Evolutionary conservation across 164 flowering plant species (phyloP), one percentile per base, ranked within the genome.

Genomic region (Nymphaea colorata): DNA sequence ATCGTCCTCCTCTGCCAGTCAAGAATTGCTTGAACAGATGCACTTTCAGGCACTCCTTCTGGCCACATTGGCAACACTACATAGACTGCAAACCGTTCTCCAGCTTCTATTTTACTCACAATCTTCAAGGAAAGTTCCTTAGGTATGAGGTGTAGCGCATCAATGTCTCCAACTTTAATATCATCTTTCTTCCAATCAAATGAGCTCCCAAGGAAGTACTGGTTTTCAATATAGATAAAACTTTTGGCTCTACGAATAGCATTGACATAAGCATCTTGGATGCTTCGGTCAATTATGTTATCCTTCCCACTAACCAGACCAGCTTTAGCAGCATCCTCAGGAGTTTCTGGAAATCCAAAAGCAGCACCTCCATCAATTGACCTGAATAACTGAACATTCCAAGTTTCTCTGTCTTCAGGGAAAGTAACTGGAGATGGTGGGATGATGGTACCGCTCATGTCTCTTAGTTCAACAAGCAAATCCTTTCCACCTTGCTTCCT

Each of bases 331-430:
- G 91, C 93, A 10, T 77, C 90, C 63, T 82, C 85, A 5, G 90
- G 90, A 3, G 72, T 71, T 3, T 80, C 84, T 4, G 90, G 92
- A 66, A 89, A 87, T 11, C 86, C 96, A 71, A 83, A 81, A 25
- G 86, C 90, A 6, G 93, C 90, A 4, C 93, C 96, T 36, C 89
- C 90, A 71, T 89, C 96, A 61, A 89, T 89, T 12, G 96, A 89
- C n/a, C 92, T 78, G 64, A 89, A 87, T 42, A 89, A 66, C 68
- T 89, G 96, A 43, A 86, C 89, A 70, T 83, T 84, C 96, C 96
- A 89, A 43, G 86, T 78, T 68, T 87, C 91, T 44, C 14, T 78
- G 67, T 89, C 93, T 6, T 84, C 81, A 6, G 81, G 82, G 55
- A 57, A 78, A 66, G 66, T 77, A 16, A 76, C 87, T 3, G 86